Evolutionary conservation across 2,329 filamentous ascomycete species (phyloP).

Genomic region (Trichoderma harzianum): DNA sequence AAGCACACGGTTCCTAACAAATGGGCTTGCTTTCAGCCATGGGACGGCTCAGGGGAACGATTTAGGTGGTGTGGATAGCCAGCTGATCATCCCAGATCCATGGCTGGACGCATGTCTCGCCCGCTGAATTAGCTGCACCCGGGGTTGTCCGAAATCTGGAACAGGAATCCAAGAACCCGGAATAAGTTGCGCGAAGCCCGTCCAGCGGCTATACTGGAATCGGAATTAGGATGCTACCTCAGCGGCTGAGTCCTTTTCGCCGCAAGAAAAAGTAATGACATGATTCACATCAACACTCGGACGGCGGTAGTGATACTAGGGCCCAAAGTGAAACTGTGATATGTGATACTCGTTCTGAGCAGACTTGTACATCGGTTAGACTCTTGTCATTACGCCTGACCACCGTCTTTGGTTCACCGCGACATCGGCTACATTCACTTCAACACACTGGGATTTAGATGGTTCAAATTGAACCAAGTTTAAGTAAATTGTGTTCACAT

Average conservation of each 20-base stretch:
- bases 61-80: background rate
- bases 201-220: background rate
- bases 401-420: background rate
- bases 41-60: background rate
- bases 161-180: slow-evolving; percentile 2
- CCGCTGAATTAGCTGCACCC: background rate
- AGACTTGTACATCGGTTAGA: background rate
- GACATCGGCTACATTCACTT: background rate
- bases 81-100: background rate
- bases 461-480: background rate
- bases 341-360: background rate
- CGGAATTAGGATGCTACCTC: background rate
- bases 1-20: background rate
- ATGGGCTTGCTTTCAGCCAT: background rate
- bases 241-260: background rate
- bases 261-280: background rate
- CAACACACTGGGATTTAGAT: background rate
- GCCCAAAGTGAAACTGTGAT: background rate
- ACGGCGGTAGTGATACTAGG: background rate
- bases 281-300: background rate
- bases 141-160: background rate
- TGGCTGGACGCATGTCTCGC: background rate
- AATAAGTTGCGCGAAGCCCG: background rate
- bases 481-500: background rate
- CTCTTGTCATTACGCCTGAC: background rate